Evolutionary conservation across 129 eudicot species (phyloP).

Genomic region (Pseudognaphalium luteoalbum): DNA sequence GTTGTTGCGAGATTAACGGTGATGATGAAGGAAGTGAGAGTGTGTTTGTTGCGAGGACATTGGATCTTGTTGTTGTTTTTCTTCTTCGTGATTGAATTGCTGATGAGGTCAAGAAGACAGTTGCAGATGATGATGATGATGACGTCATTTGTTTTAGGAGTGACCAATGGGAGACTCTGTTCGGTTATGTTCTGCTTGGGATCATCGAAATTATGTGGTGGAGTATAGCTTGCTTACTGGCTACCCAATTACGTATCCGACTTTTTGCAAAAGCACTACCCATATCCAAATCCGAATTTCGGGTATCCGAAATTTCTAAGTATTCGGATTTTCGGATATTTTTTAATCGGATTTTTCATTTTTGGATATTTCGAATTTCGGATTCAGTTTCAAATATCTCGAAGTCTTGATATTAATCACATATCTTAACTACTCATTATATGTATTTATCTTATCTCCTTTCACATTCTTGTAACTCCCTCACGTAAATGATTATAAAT

Average conservation of each 20-base stretch:
- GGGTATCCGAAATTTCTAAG: no score
- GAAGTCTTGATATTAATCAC: no score
- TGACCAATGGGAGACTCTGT: slow-evolving; percentile 5
- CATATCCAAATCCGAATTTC: background rate
- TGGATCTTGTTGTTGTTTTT: background rate
- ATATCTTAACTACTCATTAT: no score
- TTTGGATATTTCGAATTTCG: no score
- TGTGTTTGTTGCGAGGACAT: slow-evolving; percentile 11
- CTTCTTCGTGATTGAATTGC: slow-evolving; percentile 13
- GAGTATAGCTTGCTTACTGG: slow-evolving; percentile 18
- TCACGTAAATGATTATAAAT: no score
- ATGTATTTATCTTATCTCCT: no score
- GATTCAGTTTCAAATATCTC: no score
- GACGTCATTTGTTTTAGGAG: slow-evolving; percentile 28
- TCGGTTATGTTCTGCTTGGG: background rate
- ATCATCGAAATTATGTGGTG: slow-evolving; percentile 25
- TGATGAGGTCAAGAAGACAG: slow-evolving; percentile 30
- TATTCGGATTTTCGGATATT: no score
- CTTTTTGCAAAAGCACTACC: no score
- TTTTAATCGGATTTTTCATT: no score
- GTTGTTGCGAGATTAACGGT: slow-evolving; percentile 9
- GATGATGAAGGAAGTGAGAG: slow-evolving; percentile 24
- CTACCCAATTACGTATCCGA: no score
- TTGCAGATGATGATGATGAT: slow-evolving; percentile 24
- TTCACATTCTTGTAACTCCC: no score